Evolutionary conservation across 1,284 basidiomycete species (phyloP).

Genomic region (Cerioporus squamosus): DNA sequence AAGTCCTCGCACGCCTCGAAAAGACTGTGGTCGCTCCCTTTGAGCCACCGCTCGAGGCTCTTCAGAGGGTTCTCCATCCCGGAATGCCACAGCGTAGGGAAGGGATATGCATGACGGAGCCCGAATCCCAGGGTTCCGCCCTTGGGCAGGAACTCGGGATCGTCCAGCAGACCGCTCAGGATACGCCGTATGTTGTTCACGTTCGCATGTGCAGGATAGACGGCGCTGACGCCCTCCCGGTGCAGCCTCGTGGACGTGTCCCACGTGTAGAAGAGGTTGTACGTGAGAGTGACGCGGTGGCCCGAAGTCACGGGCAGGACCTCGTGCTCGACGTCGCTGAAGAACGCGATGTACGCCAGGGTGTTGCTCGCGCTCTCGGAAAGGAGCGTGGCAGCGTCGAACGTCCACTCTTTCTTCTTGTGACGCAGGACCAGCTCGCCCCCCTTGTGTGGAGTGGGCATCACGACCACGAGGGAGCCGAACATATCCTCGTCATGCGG

Average conservation of each 20-base stretch:
- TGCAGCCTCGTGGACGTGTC: background rate
- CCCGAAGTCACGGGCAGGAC: conserved; percentile 45
- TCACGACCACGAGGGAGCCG: conserved; percentile 48
- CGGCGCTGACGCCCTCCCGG: too few relatives aligned
- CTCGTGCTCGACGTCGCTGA: conserved; percentile 51
- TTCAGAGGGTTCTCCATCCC: background rate
- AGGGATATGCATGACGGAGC: conserved; percentile 37
- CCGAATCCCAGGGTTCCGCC: conserved; percentile 43
- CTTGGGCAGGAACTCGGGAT: conserved; percentile 32
- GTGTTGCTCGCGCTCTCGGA: conserved; percentile 7
- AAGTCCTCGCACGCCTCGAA: background rate
- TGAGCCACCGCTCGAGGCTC: background rate
- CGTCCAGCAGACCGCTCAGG: conserved; percentile 21
- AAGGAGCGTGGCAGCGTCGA: conserved; percentile 37
- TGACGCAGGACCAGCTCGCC: conserved; percentile 39
- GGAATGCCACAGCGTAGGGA: conserved; percentile 6
- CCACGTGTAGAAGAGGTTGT: conserved; percentile 38
- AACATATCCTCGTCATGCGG: conserved; percentile 33
- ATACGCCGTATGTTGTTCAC: conserved; percentile 14
- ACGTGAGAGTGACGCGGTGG: conserved; percentile 45
- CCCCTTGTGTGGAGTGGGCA: conserved; percentile 46
- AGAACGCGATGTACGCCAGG: conserved; percentile 44
- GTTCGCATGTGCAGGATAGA: background rate
- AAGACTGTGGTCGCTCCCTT: conserved; percentile 9
- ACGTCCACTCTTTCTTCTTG: conserved; percentile 16